Evolutionary conservation across 2,329 filamentous ascomycete species (phyloP), one percentile per base, ranked within the genome.

Genomic region (Diaporthe nobilis): DNA sequence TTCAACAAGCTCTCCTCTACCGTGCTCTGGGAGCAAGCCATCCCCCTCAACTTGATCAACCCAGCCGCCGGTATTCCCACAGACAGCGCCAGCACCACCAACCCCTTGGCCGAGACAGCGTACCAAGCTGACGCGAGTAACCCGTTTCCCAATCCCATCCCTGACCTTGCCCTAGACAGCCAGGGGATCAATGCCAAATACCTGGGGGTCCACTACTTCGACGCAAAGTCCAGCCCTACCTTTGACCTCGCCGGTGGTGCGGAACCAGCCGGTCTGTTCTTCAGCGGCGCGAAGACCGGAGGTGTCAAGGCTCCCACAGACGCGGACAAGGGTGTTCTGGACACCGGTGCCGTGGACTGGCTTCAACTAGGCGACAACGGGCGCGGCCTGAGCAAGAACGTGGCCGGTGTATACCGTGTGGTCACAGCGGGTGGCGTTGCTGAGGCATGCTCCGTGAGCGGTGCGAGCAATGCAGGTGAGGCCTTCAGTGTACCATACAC

Each of bases 151-250:
- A 77, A 83, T 31, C 81, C 84, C 39, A 82, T 83, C 2, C 82
- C 85, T 4, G 79, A 84, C 71, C 82, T 91, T 72, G 77, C 80
- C 13, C 80, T 87, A 47, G 75, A 82, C 8, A 81, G 81, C 71
- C 57, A 85, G 49, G 72, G 80, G 8, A 44, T 70, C 68, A 77
- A 81, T 2, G 75, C 89, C 8, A 83, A 84, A 67, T 87, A 88
- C 79, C 81, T 92, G 20, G 93, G 93, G 42, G 88, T 91, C 79
- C 93, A 95, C 87, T 94, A 87, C 88, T 95, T 95, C 86, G 89
- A 88, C 82, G 77, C 77, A 63, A 77, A 80, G 60, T 84, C 87
- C 77, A 83, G 85, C 0, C 93, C 93, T 1, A 90, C 87, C 17
- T 95, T 94, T 81, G 86, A 90, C 75, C 85, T 94, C 51, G 81